Evolutionary conservation across 352 stramenopile genomes (phyloP), one percentile per base, ranked within the genome.

Genomic region (Phytophthora sansomeana): DNA sequence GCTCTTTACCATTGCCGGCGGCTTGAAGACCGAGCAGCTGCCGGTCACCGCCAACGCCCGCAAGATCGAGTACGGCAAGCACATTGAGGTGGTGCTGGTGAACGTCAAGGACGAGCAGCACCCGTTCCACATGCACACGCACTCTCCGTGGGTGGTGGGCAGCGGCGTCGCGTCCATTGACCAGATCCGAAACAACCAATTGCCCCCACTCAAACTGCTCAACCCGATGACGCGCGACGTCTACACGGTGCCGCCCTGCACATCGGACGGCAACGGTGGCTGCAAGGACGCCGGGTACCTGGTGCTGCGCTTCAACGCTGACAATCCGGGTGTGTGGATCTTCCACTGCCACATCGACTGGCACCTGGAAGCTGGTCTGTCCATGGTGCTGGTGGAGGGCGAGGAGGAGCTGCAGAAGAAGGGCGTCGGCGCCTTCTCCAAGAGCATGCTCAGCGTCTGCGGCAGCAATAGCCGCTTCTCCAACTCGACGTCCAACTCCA

Each of bases 261-360:
- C 51, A 7, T 54, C 42, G 0, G 67, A 74, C 39, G 58, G 30
- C 41, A 70, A 60, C 14, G 55, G 50, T 5, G 53, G 33, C 1
- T 80, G 72, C 26, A 13, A 62, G 16, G 54, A 74, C 24, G 58
- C 58, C 21, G 72, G 72, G 10, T 77, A 69, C 48, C 10, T 76
- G 4, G 62, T 79, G 29, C 65, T 83, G 43, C 75, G 69, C 24
- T 80, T 80, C 49, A 62, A 55, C 19, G 63, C 71, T 5, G 63
- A 80, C 60, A 80, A 74, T 48, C 58, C 70, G 6, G 71, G 75
- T 10, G 71, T 71, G 6, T 83, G 71, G 75, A 61, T 77, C 21
- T 42, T 83, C 49, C 75, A 83, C 50, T 80, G 75, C 63, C 74
- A 83, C 48, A 72, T 80, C 21, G 74, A 78, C 7, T 80, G 67